Conservation (phyloP, 2,329 filamentous ascomycete genomes). For the Aspergillus sp. region DNA sequence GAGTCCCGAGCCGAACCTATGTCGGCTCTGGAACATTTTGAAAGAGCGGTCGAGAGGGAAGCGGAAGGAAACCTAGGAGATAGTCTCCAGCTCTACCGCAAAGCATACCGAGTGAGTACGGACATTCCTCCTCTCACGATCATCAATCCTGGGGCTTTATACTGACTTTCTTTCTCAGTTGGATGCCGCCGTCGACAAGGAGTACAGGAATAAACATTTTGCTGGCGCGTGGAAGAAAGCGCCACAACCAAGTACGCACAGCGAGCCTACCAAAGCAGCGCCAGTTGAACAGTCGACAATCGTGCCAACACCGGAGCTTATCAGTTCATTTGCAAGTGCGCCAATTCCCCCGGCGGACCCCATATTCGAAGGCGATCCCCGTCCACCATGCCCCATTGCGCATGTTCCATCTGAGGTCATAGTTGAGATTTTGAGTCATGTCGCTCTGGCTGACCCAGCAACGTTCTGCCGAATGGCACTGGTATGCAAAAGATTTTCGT, state of each 20-base stretch:
- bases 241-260: constrained; percentile 46
- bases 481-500: constrained; percentile 86
- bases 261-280: constrained; percentile 53
- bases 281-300: constrained; percentile 50
- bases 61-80: constrained; percentile 81
- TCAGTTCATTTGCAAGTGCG: constrained; percentile 71
- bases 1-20: constrained; percentile 53
- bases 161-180: constrained; percentile 49
- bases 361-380: constrained; percentile 67
- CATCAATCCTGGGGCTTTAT: constrained; percentile 15
- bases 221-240: constrained; percentile 60
- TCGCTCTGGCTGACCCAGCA: constrained; percentile 73
- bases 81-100: constrained; percentile 82
- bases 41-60: constrained; percentile 87
- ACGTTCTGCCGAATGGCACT: constrained; percentile 72
- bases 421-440: constrained; percentile 71
- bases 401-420: constrained; percentile 80
- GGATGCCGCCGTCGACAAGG: constrained; percentile 78
- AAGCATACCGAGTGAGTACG: constrained; percentile 72
- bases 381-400: constrained; percentile 78
- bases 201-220: constrained; percentile 90
- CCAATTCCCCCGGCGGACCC: constrained; percentile 68
- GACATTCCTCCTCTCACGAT: background rate
- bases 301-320: constrained; percentile 64
- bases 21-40: constrained; percentile 89